Evolutionary conservation across 2,329 filamentous ascomycete species (phyloP).

Genomic region (Colletotrichum agaves): DNA sequence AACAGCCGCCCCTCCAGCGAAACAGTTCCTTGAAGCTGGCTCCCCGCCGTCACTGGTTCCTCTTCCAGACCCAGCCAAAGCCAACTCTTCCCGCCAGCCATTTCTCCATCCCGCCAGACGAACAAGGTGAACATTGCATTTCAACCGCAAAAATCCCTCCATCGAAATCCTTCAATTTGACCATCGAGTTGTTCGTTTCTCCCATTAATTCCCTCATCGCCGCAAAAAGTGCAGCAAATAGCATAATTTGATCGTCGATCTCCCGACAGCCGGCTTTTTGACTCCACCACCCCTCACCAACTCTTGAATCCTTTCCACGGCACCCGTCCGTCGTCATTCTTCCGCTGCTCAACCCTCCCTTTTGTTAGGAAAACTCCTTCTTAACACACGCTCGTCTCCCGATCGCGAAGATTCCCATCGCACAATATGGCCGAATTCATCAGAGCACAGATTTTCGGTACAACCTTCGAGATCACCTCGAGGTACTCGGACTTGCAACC

Average conservation of each 20-base stretch:
- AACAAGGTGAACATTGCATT: constrained; percentile 13
- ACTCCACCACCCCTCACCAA: constrained; percentile 22
- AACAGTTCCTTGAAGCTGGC: constrained; percentile 37
- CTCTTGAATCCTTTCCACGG: neutral
- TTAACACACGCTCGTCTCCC: constrained; percentile 9
- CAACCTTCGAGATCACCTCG: constrained; percentile 99
- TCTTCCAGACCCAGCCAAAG: constrained; percentile 31
- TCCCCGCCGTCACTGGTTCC: constrained; percentile 29
- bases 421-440: constrained; percentile 97
- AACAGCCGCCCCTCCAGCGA: constrained; percentile 29
- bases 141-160: neutral
- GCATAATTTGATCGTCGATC: constrained; percentile 15
- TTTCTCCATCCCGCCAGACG: constrained; percentile 2
- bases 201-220: neutral
- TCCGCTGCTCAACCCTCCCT: neutral
- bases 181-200: constrained; percentile 9
- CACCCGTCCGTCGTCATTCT: constrained; percentile 3
- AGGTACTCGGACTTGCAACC: constrained; percentile 98
- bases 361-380: constrained; percentile 11
- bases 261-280: constrained; percentile 15
- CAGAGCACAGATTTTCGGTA: constrained; percentile 98
- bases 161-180: constrained; percentile 13
- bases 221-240: neutral
- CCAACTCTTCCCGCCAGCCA: constrained; percentile 14
- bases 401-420: constrained; percentile 33